Base-by-base conservation (phyloP, 225 moss, liverwort and hornwort species). In the Thuidium tamariscinum region DNA sequence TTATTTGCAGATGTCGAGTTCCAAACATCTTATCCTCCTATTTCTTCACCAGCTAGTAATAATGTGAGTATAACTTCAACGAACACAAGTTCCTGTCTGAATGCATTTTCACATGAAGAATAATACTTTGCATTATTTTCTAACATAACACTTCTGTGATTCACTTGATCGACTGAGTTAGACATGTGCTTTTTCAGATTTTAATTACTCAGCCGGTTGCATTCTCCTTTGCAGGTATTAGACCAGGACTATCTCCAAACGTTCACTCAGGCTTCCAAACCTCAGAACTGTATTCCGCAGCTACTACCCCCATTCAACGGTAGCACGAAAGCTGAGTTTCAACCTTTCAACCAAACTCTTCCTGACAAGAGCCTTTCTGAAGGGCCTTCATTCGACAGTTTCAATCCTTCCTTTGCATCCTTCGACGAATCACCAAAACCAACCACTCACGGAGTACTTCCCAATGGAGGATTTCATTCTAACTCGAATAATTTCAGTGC, bases 1-100 rank as follows among this genome's bases (percentile, higher is more conserved):
- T 94, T 97, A 87, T 96, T 98, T 90, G 94, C 94, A 68, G 90
- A 95, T 85, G 87, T 91, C 60, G 86, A 92, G 83, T 97, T 95
- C 80, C 95, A 94, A 87, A 91, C 90, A 29, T 88, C 95, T 55
- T 91, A 92, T 83, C 83, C 89, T 48, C 89, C 92, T 89, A 87
- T 83, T 86, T 88, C 94, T 80, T 89, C 92, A 73, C 78, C 93
- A 84, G 86, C 78, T 57, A 64, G 82, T 61, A 81, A 61, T 26
- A 85, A 87, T 77, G 91, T 91, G 65, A 91, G 88, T 75, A 82
- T 39, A 62, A 16, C 17, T 46, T 59, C 71, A 37, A 29, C 39
- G 44, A 16, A 6, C 37, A 34, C 41, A 51, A 48, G 34, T 62
- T 88, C 56, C 55, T 39, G 62, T 81, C n/a, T 65, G 51, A 64